Conservation (phyloP, 495 filamentous ascomycete species). For the Penicillium dipodomyicola region DNA sequence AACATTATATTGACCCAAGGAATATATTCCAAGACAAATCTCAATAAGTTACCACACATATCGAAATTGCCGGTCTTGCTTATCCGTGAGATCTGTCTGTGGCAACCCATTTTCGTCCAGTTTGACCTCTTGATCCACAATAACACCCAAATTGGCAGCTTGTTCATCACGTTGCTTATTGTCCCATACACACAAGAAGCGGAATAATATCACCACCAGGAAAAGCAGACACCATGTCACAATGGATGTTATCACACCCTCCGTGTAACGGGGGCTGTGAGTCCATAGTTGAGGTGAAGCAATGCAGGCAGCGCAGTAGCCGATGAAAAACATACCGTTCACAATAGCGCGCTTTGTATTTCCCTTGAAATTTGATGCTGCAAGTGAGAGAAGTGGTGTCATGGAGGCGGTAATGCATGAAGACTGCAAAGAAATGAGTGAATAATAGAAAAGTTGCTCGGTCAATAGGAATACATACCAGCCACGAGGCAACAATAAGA, state of each 20-base stretch:
- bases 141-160: not conserved
- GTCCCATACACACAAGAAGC: conserved; percentile 26
- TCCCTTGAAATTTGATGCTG: conserved; percentile 57
- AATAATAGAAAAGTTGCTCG: not conserved
- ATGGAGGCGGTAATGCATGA: conserved; percentile 45
- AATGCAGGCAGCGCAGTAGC: conserved; percentile 38
- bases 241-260: conserved; percentile 29
- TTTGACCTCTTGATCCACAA: conserved; percentile 3
- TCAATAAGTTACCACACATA: conserved; percentile 16
- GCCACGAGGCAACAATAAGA: conserved; percentile 34
- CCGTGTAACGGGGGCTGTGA: conserved; percentile 24
- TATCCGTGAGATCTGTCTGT: conserved; percentile 24
- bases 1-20: not conserved
- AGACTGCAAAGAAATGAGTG: conserved; percentile 10
- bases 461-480: conserved; percentile 23
- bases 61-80: conserved; percentile 21
- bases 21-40: not conserved
- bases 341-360: conserved; percentile 60
- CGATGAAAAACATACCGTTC: conserved; percentile 41
- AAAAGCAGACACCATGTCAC: conserved; percentile 34
- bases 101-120: conserved; percentile 21
- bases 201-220: conserved; percentile 20
- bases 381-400: conserved; percentile 52
- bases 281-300: conserved; percentile 34
- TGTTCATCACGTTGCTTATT: conserved; percentile 18